A percentile compares a stretch with the other conserved stretches of the same genome.
Evolutionary conservation across 768 basidiomycete genomes (phyloP).

Genomic region (Gymnopilus dilepis): DNA sequence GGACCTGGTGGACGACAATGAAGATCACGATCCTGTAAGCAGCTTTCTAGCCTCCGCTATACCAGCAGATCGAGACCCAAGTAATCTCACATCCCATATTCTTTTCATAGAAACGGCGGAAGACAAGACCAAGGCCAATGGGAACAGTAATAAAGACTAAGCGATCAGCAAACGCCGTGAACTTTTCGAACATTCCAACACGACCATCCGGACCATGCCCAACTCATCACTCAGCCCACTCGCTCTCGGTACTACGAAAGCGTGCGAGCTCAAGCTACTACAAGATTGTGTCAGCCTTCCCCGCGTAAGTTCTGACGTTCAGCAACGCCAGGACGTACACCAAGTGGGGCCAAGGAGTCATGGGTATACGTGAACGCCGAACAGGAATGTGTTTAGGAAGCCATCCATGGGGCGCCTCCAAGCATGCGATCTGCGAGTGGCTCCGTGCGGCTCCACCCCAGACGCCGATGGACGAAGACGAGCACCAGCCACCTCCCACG

Average conservation of each 20-base stretch:
- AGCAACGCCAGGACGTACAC: conserved; percentile 94
- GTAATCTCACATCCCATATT: background rate
- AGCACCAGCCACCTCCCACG: conserved; percentile 59
- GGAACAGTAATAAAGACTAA: conserved; percentile 52
- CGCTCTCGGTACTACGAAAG: conserved; percentile 85
- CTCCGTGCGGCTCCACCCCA: conserved; percentile 69
- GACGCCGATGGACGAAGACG: conserved; percentile 85
- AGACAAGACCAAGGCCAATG: conserved; percentile 59
- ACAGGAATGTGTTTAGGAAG: conserved; percentile 82
- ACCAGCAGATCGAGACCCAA: no score
- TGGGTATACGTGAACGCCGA: conserved; percentile 96
- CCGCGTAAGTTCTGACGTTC: conserved; percentile 91
- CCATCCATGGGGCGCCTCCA: conserved; percentile 72
- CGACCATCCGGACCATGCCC: conserved; percentile 94
- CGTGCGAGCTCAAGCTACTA: conserved; percentile 68
- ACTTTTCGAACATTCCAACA: conserved; percentile 51
- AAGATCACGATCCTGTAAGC: conserved; percentile 70
- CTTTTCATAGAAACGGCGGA: conserved; percentile 78
- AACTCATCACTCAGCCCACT: conserved; percentile 84
- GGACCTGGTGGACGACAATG: conserved; percentile 66
- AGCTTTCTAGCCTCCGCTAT: no score
- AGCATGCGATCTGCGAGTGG: conserved; percentile 49
- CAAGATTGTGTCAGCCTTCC: conserved; percentile 74
- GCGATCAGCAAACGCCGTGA: conserved; percentile 83
- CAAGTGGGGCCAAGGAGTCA: conserved; percentile 89